Evolutionary conservation across 2,329 filamentous ascomycete species (phyloP), one percentile per base, ranked within the genome.

Genomic region (Hymenotorrendiella dingleyae): DNA sequence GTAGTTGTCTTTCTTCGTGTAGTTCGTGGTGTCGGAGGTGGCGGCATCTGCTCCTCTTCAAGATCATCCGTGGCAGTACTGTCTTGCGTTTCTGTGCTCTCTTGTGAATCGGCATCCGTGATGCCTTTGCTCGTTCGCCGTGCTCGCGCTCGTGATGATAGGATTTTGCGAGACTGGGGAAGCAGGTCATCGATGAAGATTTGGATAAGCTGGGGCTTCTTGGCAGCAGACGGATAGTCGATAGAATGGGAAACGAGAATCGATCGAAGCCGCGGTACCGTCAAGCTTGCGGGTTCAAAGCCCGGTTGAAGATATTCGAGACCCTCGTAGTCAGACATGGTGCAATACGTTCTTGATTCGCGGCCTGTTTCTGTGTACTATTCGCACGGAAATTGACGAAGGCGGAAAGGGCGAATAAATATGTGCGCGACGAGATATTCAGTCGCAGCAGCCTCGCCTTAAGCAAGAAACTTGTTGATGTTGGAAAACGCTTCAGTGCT

Each of bases 241-340:
- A 97, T 72, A 61, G 89, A 85, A 68, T 98, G 87, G 52, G 81
- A 84, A 58, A 97, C 86, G 45, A 98, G 79, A 53, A 97, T 94
- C 36, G 86, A 91, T 57, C 93, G 86, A 55, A 98, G 72, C 34
- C 85, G 84, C 21, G 93, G 89, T 37, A 97, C 81, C 1, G 89
- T 97, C 50, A 97, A 77, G 51, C 76, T 79, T 60, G 76, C 74
- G 16, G 93, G 81, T 62, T 98, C 88, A 63, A 96, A 97, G 56
- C 78, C 86, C 42, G 86, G 76, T 60, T 90, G 80, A 23, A 97
- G 81, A 63, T 97, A 98, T 54, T 88, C 85, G 54, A 83, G 66
- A 48, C 59, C 68, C 54, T 90, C 86, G 51, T 78, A 69, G 57
- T 83, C 79, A 21, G 75, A 74, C 78, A 82, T 82, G 53, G 45